Evolutionary conservation across 352 stramenopile genomes (phyloP), one percentile per base, ranked within the genome.

Genomic region (Achlya hypogyna): DNA sequence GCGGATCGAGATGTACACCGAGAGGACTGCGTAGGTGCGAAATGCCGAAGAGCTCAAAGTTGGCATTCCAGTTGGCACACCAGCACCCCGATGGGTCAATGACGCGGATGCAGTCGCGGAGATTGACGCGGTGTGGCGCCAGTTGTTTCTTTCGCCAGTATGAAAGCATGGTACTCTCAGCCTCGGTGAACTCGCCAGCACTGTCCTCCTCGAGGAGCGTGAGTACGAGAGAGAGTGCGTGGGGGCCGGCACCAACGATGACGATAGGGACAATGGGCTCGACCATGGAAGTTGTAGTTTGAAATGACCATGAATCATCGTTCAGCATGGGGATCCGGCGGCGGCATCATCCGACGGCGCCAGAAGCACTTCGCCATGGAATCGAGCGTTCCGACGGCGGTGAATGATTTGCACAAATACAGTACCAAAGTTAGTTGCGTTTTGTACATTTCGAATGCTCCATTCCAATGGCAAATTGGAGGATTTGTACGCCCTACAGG

Each of bases 11-110:
- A 27, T 67, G 60, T 14, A 67, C 60, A 25, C 23, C 47, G 9
- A 67, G 38, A 22, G 60, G 60, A 23, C 40, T 59, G 18, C 60
- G 60, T 22, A 67, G 51, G 28, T 67, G 60, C 51, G 60, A 67
- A 28, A 67, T 67, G 22, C 60, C 60, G 59, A 67, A 67, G 28
- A 49, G 23, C 9, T 49, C 60, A 67, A 67, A 67, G 60, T 67
- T 67, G 60, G 12, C 14, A 28, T 67, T 67, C 60, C 60, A 67
- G 20, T 20, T 60, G 0, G 45, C 22, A 27, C 60, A 67, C 60
- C 60, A 67, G 20, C 14, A 16, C 12, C 60, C 60, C 22, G 60
- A 67, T 20, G 60, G 60, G 43, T 67, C 60, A 10, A 67, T 18
- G 29, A 67, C 60, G 28, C 60, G 60, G 20, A 67, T 32, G 4